Conservation (phyloP, 768 basidiomycete species). For the Boletus pseudo-olivaceus region DNA sequence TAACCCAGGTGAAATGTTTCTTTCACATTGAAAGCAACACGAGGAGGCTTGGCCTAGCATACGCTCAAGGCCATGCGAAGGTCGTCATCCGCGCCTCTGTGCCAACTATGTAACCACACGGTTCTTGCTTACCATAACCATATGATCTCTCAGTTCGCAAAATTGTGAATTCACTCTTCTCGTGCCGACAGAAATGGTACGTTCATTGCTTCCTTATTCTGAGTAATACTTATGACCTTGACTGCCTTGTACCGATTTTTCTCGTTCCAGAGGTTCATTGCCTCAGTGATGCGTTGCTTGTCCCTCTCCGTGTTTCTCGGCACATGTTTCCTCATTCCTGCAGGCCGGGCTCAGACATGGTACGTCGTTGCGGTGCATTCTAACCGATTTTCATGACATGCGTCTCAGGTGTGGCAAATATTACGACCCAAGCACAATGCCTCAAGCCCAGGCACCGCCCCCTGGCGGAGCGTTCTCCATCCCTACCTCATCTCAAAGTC, state of each 20-base stretch:
- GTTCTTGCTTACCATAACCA: conserved; percentile 4
- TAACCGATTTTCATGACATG: not conserved
- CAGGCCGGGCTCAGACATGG: conserved; percentile 28
- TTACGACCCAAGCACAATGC: conserved; percentile 43
- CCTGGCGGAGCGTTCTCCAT: conserved; percentile 49
- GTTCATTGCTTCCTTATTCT: not conserved
- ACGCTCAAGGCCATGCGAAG: not conserved
- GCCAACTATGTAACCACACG: not conserved
- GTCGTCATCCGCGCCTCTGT: not conserved
- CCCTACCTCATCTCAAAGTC: conserved; percentile 35
- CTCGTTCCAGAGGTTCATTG: not conserved
- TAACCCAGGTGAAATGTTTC: conserved; percentile 10
- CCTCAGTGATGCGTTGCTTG: conserved; percentile 6
- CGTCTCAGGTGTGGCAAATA: conserved; percentile 45
- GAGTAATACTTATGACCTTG: not conserved
- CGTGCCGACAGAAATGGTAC: conserved; percentile 2
- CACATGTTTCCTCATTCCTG: conserved; percentile 13
- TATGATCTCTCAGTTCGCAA: not conserved
- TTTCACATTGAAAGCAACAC: not conserved
- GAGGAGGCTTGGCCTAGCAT: not conserved
- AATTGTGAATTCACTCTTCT: not conserved
- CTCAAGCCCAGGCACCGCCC: conserved; percentile 31
- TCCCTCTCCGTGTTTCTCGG: conserved; percentile 11
- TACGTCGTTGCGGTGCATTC: conserved; percentile 6
- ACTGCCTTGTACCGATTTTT: not conserved